phyloP scores from a whole-genome alignment of 345 rosid genomes.

The Cardiospermum halicacabum region DNA sequence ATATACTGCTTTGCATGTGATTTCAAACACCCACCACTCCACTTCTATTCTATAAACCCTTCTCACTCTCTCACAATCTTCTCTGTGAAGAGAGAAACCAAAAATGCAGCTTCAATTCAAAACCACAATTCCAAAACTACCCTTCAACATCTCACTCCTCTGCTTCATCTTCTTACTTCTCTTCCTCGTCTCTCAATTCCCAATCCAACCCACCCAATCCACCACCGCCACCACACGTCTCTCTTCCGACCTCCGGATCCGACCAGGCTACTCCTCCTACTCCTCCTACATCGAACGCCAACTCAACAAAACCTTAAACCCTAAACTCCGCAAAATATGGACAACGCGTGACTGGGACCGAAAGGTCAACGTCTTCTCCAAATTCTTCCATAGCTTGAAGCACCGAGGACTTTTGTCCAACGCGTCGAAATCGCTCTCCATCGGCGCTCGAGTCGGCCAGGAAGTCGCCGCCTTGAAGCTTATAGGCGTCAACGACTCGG shows the following conservation, averaged over 20 bases:
- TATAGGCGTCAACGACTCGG: slow-evolving; percentile 28
- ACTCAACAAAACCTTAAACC: slow-evolving; percentile 39
- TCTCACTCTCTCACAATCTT: not conserved
- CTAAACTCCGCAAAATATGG: slow-evolving; percentile 33
- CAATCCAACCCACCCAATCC: slow-evolving; percentile 5
- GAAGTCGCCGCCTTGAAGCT: slow-evolving; percentile 32
- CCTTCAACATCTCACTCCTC: slow-evolving; percentile 21
- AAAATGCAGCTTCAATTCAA: slow-evolving; percentile 20
- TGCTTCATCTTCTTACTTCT: slow-evolving; percentile 20
- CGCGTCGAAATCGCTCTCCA: slow-evolving; percentile 27
- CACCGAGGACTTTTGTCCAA: slow-evolving; percentile 20
- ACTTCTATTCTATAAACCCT: not conserved
- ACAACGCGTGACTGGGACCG: slow-evolving; percentile 44
- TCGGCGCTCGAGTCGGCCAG: slow-evolving; percentile 42
- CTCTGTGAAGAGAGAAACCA: not conserved
- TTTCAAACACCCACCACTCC: not conserved
- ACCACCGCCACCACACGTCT: not conserved
- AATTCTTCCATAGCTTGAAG: slow-evolving; percentile 24
- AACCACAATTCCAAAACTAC: slow-evolving; percentile 26
- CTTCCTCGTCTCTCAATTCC: slow-evolving; percentile 13
- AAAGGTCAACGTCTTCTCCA: slow-evolving; percentile 29
- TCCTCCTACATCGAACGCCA: slow-evolving; percentile 29
- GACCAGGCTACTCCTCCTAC: slow-evolving; percentile 35
- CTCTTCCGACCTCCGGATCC: slow-evolving; percentile 26
- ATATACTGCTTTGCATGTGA: not conserved